These are phyloP conservation scores for Scleroderma bovista DNA, from an alignment of 768 basidiomycete genomes.

Conservation along the genomic window DNA sequence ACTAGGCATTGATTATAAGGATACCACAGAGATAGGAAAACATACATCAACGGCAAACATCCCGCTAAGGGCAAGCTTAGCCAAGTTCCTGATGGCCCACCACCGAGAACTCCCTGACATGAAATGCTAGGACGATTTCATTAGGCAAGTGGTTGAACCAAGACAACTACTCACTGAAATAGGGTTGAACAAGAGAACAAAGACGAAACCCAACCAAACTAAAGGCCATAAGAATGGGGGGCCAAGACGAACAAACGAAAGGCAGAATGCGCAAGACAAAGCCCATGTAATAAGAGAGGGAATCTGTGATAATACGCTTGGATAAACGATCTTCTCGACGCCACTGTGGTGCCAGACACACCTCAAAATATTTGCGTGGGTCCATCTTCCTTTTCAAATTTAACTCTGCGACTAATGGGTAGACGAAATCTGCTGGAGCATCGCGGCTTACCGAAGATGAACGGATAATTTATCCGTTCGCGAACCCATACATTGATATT, in stretches of 20 bases:
- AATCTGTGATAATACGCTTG: slow-evolving; percentile 40
- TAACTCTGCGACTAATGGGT: slow-evolving; percentile 43
- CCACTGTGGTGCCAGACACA: slow-evolving; percentile 23
- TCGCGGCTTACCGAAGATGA: slow-evolving; percentile 67
- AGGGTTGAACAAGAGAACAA: slow-evolving; percentile 67
- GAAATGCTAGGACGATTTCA: slow-evolving; percentile 40
- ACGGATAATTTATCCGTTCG: slow-evolving; percentile 86
- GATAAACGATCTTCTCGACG: background rate
- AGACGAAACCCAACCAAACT: slow-evolving; percentile 67
- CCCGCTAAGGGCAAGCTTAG: slow-evolving; percentile 65
- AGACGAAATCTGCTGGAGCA: background rate
- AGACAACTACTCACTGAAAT: slow-evolving; percentile 42
- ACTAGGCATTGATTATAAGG: background rate
- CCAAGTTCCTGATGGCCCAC: slow-evolving; percentile 71
- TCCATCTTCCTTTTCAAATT: slow-evolving; percentile 69
- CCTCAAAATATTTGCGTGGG: slow-evolving; percentile 71
- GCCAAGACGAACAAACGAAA: slow-evolving; percentile 70
- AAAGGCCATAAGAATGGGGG: slow-evolving; percentile 75
- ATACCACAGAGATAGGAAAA: background rate
- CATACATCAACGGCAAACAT: slow-evolving; percentile 67
- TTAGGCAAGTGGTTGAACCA: background rate
- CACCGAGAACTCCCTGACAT: slow-evolving; percentile 41
- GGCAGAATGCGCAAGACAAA: slow-evolving; percentile 77
- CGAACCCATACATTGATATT: slow-evolving; percentile 77
- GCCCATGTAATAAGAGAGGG: slow-evolving; percentile 75